These are phyloP conservation scores for Pelargonium fulgidum DNA, from an alignment of 441 rosid species.

Conservation along the genomic window DNA sequence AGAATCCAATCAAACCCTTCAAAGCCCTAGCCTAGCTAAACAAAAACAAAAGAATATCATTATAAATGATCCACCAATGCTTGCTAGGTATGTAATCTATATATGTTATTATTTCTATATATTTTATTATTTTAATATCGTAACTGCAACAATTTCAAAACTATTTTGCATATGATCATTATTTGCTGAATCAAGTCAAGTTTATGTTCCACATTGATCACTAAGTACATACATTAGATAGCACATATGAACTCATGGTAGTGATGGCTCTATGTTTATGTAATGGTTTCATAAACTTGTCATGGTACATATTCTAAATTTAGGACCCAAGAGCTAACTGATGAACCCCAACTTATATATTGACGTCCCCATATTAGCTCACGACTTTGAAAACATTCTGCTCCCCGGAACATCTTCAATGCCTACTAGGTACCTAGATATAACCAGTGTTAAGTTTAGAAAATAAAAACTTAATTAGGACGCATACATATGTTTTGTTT, in stretches of 20 bases:
- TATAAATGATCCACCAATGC: background rate
- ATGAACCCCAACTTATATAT: background rate
- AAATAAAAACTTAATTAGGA: too few relatives aligned
- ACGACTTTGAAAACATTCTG: background rate
- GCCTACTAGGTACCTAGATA: conserved; percentile 1
- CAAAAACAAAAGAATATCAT: background rate
- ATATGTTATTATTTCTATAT: background rate
- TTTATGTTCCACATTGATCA: background rate
- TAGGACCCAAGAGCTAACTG: background rate
- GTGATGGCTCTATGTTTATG: background rate
- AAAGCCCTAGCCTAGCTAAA: background rate
- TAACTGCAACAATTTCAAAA: background rate
- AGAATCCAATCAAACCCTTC: background rate
- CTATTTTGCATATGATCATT: too few relatives aligned
- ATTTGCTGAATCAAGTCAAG: background rate
- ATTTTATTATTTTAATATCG: background rate
- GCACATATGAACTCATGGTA: background rate
- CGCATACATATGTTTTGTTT: background rate
- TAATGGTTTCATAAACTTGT: background rate
- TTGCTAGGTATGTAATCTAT: background rate
- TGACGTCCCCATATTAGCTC: background rate
- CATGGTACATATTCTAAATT: background rate
- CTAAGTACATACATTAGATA: background rate
- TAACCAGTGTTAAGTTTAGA: background rate
- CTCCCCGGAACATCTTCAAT: background rate